Evolutionary conservation across 495 filamentous ascomycete genomes (phyloP).

Genomic region (Penicillium simplicissimum): DNA sequence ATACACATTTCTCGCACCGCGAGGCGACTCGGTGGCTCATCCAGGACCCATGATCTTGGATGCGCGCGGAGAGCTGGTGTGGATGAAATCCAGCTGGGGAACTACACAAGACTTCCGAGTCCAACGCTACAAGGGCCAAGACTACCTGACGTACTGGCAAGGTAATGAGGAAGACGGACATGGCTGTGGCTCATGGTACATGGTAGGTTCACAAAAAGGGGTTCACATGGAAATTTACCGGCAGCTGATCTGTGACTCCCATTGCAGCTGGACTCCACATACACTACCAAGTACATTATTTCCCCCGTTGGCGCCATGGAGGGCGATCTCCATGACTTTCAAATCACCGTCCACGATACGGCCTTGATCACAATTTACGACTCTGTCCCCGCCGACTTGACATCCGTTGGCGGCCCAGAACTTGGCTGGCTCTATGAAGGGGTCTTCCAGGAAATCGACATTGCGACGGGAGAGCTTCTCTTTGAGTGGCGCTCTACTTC

Average conservation of each 20-base stretch:
- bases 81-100: constrained; percentile 41
- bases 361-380: constrained; percentile 56
- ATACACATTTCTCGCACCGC: constrained; percentile 48
- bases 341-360: constrained; percentile 47
- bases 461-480: constrained; percentile 41
- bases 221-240: not conserved
- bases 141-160: constrained; percentile 57
- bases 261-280: constrained; percentile 48
- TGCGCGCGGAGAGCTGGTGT: constrained; percentile 44
- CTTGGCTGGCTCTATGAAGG: constrained; percentile 47
- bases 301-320: constrained; percentile 33
- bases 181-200: constrained; percentile 53
- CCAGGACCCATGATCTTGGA: constrained; percentile 51
- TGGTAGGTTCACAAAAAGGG: constrained; percentile 36
- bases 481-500: constrained; percentile 44
- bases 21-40: constrained; percentile 43
- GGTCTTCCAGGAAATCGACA: constrained; percentile 48
- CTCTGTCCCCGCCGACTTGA: constrained; percentile 45
- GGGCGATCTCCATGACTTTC: constrained; percentile 49
- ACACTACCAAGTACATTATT: constrained; percentile 42
- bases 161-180: constrained; percentile 50
- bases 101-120: constrained; percentile 51
- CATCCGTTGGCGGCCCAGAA: constrained; percentile 42
- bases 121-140: constrained; percentile 44
- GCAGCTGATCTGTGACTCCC: constrained; percentile 1